Evolutionary conservation across 2,329 filamentous ascomycete species (phyloP), one percentile per base, ranked within the genome.

Genomic region (Botryosphaeria dothidea): DNA sequence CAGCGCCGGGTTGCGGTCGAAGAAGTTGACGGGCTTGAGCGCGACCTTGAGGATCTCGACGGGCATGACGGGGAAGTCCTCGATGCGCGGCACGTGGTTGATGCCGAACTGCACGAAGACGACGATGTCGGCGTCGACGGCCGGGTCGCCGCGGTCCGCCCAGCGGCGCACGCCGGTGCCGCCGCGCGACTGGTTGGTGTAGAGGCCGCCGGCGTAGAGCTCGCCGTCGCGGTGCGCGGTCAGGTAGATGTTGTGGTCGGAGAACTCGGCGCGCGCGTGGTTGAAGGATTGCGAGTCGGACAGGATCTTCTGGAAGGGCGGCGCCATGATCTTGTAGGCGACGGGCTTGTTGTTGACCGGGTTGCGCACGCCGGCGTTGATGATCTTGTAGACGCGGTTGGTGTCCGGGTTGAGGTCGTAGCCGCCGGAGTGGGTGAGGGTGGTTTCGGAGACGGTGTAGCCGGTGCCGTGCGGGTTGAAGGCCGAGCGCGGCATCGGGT

Each of bases 31-130:
- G 0, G 85, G 85, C 68, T 86, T 84, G 66, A 88, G 74, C 62
- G 83, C 78, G n/a, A 87, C 80, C 71, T 83, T 85, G 64, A 86
- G 77, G 15, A 84, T 82, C 76, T 88, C 85, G 49, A 80, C 82
- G 0, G 85, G 85, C 85, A 87, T 87, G 52, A 87, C 81, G 0
- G 84, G 84, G 74, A 86, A 86, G 69, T 87, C 84, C 72, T 87
- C 85, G 17, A 83, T 80, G 38, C 83, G 74, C 0, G 82, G 82
- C 64, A 86, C 79, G 67, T 87, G 85, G 29, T 85, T 87, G 66
- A 87, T 81, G 21, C 84, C 84, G 34, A 86, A 85, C 69, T 87
- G 85, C 19, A 86, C 73, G 66, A 81, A 88, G 58, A 85, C 77
- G 3, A 87, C 85, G 17, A 87, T 78, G 70, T 88, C 84, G 3